Evolutionary conservation across 495 filamentous ascomycete species (phyloP).

Genomic region (Cairneyella variabilis): DNA sequence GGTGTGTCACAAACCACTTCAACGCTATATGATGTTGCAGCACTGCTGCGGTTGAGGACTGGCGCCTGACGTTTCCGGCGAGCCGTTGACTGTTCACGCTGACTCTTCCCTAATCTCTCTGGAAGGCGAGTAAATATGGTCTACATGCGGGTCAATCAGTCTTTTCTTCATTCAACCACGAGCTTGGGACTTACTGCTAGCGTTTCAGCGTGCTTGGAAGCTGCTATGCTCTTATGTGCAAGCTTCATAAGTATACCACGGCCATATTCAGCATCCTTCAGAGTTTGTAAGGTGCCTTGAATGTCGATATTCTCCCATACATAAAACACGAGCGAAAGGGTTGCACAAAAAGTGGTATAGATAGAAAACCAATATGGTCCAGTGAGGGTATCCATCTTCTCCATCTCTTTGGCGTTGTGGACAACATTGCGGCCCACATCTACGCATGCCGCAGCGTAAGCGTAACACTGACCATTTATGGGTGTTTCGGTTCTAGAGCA

Average conservation of each 20-base stretch:
- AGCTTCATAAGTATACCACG: slow-evolving; percentile 10
- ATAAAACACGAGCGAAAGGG: slow-evolving; percentile 11
- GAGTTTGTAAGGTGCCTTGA: slow-evolving; percentile 13
- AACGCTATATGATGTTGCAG: background rate
- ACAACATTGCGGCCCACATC: slow-evolving; percentile 71
- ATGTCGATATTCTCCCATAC: slow-evolving; percentile 14
- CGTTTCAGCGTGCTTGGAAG: slow-evolving; percentile 9
- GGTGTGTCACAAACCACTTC: background rate
- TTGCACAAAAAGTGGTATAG: slow-evolving; percentile 43
- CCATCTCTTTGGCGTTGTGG: slow-evolving; percentile 69
- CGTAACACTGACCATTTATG: slow-evolving; percentile 57
- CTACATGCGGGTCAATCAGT: slow-evolving; percentile 7
- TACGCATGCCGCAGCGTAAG: slow-evolving; percentile 59
- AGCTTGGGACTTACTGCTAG: slow-evolving; percentile 7
- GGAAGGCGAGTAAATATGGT: slow-evolving; percentile 13
- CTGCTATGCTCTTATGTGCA: slow-evolving; percentile 9
- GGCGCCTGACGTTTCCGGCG: slow-evolving; percentile 6
- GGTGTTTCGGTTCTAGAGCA: slow-evolving; percentile 38
- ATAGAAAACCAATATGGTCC: slow-evolving; percentile 77
- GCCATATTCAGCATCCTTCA: slow-evolving; percentile 17
- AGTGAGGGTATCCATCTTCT: slow-evolving; percentile 58
- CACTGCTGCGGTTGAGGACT: background rate
- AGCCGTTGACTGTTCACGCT: slow-evolving; percentile 5
- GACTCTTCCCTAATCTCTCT: slow-evolving; percentile 6
- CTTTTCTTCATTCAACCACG: background rate